These are phyloP conservation scores for Rhinocladiella similis DNA, from an alignment of 2,329 filamentous ascomycete genomes.

Conservation along the genomic window DNA sequence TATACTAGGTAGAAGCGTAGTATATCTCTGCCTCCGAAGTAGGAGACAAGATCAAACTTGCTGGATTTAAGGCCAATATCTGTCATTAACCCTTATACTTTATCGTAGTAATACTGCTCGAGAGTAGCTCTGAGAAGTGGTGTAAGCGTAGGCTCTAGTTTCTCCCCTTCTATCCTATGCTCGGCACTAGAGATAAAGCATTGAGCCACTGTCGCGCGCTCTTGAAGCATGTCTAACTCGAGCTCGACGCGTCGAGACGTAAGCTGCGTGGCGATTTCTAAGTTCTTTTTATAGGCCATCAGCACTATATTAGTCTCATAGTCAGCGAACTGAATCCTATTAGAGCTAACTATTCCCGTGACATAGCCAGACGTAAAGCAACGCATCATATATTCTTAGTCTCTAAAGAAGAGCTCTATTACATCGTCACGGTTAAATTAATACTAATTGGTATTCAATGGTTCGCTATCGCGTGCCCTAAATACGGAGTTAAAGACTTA, in stretches of 20 bases:
- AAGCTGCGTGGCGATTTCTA: background rate
- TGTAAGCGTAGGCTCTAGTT: conserved; percentile 1
- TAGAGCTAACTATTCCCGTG: background rate
- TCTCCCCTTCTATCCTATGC: background rate
- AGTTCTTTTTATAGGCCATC: background rate
- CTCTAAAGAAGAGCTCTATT: conserved; percentile 1
- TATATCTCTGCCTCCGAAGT: background rate
- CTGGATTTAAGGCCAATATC: background rate
- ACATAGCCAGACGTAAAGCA: conserved; percentile 2
- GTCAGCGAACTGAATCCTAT: background rate
- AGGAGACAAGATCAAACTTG: conserved; percentile 1
- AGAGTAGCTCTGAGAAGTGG: background rate
- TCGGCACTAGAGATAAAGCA: conserved; percentile 1
- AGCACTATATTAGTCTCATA: conserved; percentile 3
- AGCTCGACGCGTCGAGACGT: background rate
- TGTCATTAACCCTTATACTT: background rate
- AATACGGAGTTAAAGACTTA: conserved; percentile 2
- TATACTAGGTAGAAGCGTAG: background rate
- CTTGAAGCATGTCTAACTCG: background rate
- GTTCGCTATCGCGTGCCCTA: background rate
- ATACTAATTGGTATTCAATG: background rate
- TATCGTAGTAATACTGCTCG: background rate
- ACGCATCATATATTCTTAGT: conserved; percentile 1
- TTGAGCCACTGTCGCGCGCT: background rate
- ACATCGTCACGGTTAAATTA: background rate